phyloP scores from a whole-genome alignment of 257 asterid species.

The Petunia secreta region DNA sequence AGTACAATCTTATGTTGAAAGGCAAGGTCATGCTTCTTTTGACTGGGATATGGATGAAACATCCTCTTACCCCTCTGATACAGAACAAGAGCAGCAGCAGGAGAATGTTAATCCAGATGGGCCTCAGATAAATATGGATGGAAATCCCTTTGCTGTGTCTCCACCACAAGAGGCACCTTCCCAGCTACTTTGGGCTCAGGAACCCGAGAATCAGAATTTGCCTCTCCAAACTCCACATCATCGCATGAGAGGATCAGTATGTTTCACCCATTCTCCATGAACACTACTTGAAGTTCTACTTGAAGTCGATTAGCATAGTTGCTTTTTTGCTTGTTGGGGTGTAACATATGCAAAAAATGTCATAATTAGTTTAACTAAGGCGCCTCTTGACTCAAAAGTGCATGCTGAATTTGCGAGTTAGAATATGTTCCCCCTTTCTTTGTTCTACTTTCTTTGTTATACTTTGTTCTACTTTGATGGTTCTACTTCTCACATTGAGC shows the following conservation, averaged over 20 bases:
- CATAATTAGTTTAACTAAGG: neutral
- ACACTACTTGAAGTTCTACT: slow-evolving; percentile 1
- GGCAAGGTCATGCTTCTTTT: slow-evolving; percentile 61
- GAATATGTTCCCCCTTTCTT: neutral
- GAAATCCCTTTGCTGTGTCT: slow-evolving; percentile 40
- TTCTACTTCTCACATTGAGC: neutral
- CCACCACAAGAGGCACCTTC: slow-evolving; percentile 40
- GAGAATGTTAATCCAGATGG: slow-evolving; percentile 39
- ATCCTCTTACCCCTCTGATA: slow-evolving; percentile 49
- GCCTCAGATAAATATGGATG: slow-evolving; percentile 39
- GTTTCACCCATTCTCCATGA: slow-evolving; percentile 1
- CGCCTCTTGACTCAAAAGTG: neutral
- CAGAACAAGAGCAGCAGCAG: slow-evolving; percentile 54
- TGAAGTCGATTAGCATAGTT: neutral
- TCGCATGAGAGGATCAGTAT: slow-evolving; percentile 29
- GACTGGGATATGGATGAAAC: slow-evolving; percentile 63
- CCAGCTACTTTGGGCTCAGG: slow-evolving; percentile 56
- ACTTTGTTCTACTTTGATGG: neutral
- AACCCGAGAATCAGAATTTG: slow-evolving; percentile 51
- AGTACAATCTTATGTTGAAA: slow-evolving; percentile 68
- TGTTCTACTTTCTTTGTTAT: neutral
- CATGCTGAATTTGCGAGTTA: neutral
- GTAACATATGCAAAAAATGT: neutral
- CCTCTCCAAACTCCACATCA: slow-evolving; percentile 43
- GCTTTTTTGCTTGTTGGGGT: neutral